phyloP scores from a whole-genome alignment of 169 alveolate species.

The Plasmodium reichenowi region DNA sequence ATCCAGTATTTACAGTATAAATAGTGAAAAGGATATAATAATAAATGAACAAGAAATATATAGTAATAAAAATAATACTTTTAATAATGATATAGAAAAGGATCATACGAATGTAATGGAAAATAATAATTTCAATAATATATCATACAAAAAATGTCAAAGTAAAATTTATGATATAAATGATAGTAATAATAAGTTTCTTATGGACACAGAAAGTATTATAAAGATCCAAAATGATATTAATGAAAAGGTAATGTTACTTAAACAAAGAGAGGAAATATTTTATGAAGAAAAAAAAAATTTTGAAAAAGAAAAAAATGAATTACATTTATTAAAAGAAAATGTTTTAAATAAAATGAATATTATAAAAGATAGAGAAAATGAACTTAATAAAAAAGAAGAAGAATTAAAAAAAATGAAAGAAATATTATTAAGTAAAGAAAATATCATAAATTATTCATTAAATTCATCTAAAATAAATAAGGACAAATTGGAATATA shows the following conservation, averaged over 20 bases:
- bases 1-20: too few species aligned
- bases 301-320: slow-evolving; percentile 13
- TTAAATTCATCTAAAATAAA: too few species aligned
- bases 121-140: background rate
- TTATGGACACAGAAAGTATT: background rate
- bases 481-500: too few species aligned
- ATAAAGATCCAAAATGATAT: slow-evolving; percentile 18
- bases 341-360: slow-evolving; percentile 15
- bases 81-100: background rate
- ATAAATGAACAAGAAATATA: too few species aligned
- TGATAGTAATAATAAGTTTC: background rate
- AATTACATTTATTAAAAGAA: slow-evolving; percentile 39
- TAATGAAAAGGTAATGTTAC: slow-evolving; percentile 16
- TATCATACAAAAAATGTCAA: too few species aligned
- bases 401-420: slow-evolving; percentile 57
- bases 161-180: background rate
- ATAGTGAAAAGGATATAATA: too few species aligned
- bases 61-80: background rate
- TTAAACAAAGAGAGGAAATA: slow-evolving; percentile 33
- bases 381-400: slow-evolving; percentile 26
- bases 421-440: background rate
- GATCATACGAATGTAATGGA: background rate
- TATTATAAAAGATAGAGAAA: slow-evolving; percentile 21
- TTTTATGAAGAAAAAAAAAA: slow-evolving; percentile 30
- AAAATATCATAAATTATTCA: background rate